These are phyloP conservation scores for Picea sitchensis DNA, from an alignment of 75 land plant species.

Conservation along the genomic window DNA sequence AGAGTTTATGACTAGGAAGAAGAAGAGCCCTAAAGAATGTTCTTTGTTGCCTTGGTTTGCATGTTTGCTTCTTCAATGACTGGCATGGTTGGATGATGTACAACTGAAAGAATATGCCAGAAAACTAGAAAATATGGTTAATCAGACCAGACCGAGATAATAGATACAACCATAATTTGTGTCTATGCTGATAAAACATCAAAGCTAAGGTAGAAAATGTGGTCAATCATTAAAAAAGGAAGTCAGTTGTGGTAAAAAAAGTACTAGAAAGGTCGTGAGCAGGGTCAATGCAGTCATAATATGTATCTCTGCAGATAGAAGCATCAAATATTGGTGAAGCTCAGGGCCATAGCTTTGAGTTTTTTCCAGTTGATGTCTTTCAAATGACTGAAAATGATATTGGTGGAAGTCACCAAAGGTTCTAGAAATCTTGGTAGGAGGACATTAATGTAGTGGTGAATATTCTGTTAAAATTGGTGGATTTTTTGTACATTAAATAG, in stretches of 20 bases:
- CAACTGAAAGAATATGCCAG: not conserved
- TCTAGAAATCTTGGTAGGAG: not conserved
- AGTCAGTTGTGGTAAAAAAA: not conserved
- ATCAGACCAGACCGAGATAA: constrained; percentile 1
- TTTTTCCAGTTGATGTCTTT: not conserved
- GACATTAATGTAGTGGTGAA: not conserved
- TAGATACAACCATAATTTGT: not conserved
- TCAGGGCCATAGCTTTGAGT: not conserved
- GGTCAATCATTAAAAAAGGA: not conserved
- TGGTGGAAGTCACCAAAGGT: not conserved
- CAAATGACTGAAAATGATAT: not conserved
- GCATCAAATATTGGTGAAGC: not conserved
- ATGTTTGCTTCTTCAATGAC: not conserved
- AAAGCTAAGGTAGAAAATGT: not conserved
- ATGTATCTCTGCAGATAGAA: not conserved
- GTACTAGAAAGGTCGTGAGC: not conserved
- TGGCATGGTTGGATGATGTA: not conserved
- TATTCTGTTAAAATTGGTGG: too few relatives aligned
- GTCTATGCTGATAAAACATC: not conserved
- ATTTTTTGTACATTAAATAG: too few relatives aligned
- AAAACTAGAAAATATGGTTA: not conserved
- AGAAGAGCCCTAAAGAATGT: not conserved
- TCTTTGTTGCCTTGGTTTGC: not conserved
- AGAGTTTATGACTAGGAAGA: not conserved
- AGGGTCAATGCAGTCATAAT: too few relatives aligned